Conservation (phyloP, 1,284 basidiomycete species). For the Puccinia novopanici region DNA sequence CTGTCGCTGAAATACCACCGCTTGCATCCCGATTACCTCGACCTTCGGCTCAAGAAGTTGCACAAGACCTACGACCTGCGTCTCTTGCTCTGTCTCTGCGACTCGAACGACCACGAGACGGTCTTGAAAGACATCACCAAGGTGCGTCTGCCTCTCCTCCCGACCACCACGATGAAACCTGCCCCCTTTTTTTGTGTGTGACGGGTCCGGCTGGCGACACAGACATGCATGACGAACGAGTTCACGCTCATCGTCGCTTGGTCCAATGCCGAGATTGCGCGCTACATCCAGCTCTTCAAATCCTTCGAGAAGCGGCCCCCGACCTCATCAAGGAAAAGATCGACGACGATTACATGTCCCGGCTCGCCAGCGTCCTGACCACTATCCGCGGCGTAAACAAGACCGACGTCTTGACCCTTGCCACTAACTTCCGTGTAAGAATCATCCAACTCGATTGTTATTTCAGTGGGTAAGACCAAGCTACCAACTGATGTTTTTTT, state of each 20-base stretch:
- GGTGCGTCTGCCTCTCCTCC: conserved; percentile 58
- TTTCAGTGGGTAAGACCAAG: no score
- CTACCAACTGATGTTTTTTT: conserved; percentile 16
- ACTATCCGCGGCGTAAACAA: conserved; percentile 92
- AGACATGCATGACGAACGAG: conserved; percentile 85
- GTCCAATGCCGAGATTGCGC: conserved; percentile 82
- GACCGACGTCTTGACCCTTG: conserved; percentile 90
- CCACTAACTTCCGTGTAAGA: conserved; percentile 87
- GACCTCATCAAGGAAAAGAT: conserved; percentile 90
- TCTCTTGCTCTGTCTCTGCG: conserved; percentile 86
- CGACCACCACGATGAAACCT: not conserved
- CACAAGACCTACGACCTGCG: conserved; percentile 78
- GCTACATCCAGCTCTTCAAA: conserved; percentile 88
- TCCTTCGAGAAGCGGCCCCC: conserved; percentile 90
- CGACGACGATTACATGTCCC: conserved; percentile 80
- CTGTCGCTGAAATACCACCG: conserved; percentile 94
- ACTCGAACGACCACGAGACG: conserved; percentile 87
- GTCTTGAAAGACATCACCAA: conserved; percentile 91
- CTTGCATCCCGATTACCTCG: conserved; percentile 95
- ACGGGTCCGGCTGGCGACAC: no score
- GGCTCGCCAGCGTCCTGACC: conserved; percentile 82
- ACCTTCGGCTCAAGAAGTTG: conserved; percentile 82
- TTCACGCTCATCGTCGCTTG: conserved; percentile 90
- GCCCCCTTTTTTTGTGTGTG: conserved; percentile 21
- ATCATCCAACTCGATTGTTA: no score